phyloP scores from a whole-genome alignment of 2,329 filamentous ascomycete genomes.

The Cladophialophora exuberans region DNA sequence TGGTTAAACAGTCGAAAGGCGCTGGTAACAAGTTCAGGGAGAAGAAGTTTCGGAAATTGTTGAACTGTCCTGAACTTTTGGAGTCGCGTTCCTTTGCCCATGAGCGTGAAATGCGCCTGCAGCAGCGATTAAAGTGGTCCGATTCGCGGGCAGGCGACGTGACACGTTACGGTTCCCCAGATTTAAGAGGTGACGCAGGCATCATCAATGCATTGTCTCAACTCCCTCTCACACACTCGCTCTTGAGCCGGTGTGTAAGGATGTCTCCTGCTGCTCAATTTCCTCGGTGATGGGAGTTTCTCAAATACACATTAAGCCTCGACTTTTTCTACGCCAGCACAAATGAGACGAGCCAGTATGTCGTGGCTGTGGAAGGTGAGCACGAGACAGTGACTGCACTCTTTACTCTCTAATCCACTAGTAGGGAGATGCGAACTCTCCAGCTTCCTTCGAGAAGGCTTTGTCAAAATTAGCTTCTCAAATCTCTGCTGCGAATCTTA shows the following conservation, averaged over 20 bases:
- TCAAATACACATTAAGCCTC: too few relatives aligned
- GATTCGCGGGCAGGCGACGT: conserved; percentile 9
- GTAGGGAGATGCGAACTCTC: conserved; percentile 73
- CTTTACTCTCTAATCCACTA: background rate
- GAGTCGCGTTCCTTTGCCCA: background rate
- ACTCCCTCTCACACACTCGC: too few relatives aligned
- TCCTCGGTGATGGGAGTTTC: too few relatives aligned
- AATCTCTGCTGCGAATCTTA: conserved; percentile 73
- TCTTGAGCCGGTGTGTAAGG: too few relatives aligned
- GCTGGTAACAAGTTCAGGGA: background rate
- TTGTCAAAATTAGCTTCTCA: conserved; percentile 80
- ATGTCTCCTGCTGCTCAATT: too few relatives aligned
- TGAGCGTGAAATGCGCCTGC: conserved; percentile 9
- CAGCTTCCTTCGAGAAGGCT: conserved; percentile 90
- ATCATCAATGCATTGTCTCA: background rate
- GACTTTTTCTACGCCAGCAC: background rate
- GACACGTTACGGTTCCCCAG: background rate
- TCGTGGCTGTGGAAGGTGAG: conserved; percentile 31
- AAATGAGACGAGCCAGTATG: conserved; percentile 30
- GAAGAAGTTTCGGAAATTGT: conserved; percentile 10
- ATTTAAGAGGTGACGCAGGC: background rate
- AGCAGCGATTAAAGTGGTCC: background rate
- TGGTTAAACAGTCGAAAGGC: background rate
- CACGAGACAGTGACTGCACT: conserved; percentile 4
- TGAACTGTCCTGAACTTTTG: conserved; percentile 26